Percentiles rank a stretch among this genome's conserved stretches.
These are phyloP conservation scores for Suhomyces maxii DNA, from an alignment of 1,139 yeast species.

Conservation along the genomic window DNA sequence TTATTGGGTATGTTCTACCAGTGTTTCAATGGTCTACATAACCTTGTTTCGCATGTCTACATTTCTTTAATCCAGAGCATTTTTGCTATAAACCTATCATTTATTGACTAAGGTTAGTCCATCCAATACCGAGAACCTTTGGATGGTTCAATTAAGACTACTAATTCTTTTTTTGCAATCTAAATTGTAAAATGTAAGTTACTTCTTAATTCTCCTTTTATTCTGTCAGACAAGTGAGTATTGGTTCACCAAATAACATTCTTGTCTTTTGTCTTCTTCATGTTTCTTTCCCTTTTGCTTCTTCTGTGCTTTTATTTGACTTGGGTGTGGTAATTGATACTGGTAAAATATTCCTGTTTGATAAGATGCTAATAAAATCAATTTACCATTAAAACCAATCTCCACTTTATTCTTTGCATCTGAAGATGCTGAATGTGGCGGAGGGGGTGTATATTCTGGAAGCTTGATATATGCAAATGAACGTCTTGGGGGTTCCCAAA, in stretches of 20 bases:
- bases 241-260: constrained; percentile 32
- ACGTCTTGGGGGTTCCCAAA: constrained; percentile 47
- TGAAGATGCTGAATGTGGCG: constrained; percentile 9
- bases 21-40: too few species aligned
- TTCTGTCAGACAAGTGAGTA: constrained; percentile 16
- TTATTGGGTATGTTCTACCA: too few species aligned
- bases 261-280: constrained; percentile 27
- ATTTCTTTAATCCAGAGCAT: too few species aligned
- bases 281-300: constrained; percentile 6
- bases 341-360: constrained; percentile 42
- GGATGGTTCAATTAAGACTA: too few species aligned
- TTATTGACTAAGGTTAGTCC: too few species aligned
- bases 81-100: too few species aligned
- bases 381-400: constrained; percentile 39
- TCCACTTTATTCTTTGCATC: constrained; percentile 25
- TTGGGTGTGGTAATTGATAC: constrained; percentile 33
- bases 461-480: constrained; percentile 45
- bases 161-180: too few species aligned
- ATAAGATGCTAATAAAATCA: constrained; percentile 42
- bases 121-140: too few species aligned
- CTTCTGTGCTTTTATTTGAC: constrained; percentile 1
- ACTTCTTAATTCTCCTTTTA: neutral
- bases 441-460: constrained; percentile 31
- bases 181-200: too few species aligned
- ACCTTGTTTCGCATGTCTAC: too few species aligned